These are phyloP conservation scores for Cladosporium sp. DNA, from an alignment of 2,329 filamentous ascomycete species.

Conservation along the genomic window DNA sequence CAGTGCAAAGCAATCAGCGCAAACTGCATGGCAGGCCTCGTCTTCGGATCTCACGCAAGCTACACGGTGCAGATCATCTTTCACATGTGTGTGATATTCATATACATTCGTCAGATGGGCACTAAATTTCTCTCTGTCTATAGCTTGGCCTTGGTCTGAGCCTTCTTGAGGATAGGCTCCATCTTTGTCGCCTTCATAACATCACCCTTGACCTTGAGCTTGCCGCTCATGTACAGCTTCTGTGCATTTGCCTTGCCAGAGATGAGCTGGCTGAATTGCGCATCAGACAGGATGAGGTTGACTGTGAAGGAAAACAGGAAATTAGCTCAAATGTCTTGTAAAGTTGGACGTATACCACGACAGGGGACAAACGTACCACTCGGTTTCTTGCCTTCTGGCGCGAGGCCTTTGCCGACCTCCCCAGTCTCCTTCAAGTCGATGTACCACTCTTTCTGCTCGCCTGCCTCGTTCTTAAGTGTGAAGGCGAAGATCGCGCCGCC, in stretches of 20 bases:
- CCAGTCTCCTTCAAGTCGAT: constrained; percentile 93
- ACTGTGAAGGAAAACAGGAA: constrained; percentile 49
- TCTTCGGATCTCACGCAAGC: no score
- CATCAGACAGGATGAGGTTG: constrained; percentile 77
- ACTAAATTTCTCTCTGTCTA: constrained; percentile 40
- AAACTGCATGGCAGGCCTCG: no score
- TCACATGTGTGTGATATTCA: not conserved
- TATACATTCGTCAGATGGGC: not conserved
- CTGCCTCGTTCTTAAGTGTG: constrained; percentile 80
- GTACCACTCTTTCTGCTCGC: constrained; percentile 82
- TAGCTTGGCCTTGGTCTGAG: constrained; percentile 78
- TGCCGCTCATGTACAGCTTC: constrained; percentile 94
- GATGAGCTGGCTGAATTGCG: constrained; percentile 80
- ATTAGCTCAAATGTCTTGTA: not conserved
- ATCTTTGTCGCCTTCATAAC: constrained; percentile 99
- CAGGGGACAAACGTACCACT: constrained; percentile 57
- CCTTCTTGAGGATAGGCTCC: constrained; percentile 87
- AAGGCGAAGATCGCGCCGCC: constrained; percentile 87
- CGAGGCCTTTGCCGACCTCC: constrained; percentile 69
- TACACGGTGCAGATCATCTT: no score
- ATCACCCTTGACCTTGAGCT: constrained; percentile 96
- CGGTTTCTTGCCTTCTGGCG: constrained; percentile 68
- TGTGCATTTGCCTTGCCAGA: constrained; percentile 89
- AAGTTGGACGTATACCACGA: not conserved
- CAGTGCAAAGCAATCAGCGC: no score